A percentile compares a stretch with the other conserved stretches of the same genome.
phyloP scores from a whole-genome alignment of 257 asterid genomes.

The Nicotiana paniculata region DNA sequence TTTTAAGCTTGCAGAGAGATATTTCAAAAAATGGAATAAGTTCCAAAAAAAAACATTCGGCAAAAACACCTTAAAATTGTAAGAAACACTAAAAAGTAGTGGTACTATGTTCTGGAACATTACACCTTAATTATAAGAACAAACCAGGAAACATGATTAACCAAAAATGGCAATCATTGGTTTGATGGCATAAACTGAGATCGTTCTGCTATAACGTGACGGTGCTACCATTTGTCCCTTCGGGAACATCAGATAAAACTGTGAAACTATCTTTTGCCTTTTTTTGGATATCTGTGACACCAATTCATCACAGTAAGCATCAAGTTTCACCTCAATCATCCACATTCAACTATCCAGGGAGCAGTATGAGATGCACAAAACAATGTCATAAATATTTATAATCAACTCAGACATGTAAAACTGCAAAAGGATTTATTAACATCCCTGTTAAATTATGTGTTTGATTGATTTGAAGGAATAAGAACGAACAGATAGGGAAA shows the following conservation, averaged over 20 bases:
- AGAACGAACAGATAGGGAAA: neutral
- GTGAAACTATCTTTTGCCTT: neutral
- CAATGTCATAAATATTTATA: neutral
- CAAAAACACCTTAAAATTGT: neutral
- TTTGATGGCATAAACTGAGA: neutral
- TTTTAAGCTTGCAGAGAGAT: neutral
- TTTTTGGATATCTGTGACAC: neutral
- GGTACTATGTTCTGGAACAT: neutral
- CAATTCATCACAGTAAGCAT: neutral
- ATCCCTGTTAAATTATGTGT: neutral
- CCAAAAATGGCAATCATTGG: neutral
- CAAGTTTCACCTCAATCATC: constrained; percentile 1
- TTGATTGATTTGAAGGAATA: neutral
- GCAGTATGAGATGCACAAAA: constrained; percentile 1
- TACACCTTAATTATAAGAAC: neutral
- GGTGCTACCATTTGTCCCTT: neutral
- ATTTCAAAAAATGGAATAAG: neutral
- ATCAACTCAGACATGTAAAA: neutral
- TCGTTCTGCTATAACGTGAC: neutral
- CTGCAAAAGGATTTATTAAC: neutral
- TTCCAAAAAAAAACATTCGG: neutral
- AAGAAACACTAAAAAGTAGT: neutral
- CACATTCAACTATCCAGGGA: neutral
- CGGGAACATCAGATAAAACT: neutral
- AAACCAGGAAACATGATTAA: neutral